Evolutionary conservation across 176 grass and related monocot species (phyloP), one percentile per base, ranked within the genome.

Genomic region (Aechmea fasciata): DNA sequence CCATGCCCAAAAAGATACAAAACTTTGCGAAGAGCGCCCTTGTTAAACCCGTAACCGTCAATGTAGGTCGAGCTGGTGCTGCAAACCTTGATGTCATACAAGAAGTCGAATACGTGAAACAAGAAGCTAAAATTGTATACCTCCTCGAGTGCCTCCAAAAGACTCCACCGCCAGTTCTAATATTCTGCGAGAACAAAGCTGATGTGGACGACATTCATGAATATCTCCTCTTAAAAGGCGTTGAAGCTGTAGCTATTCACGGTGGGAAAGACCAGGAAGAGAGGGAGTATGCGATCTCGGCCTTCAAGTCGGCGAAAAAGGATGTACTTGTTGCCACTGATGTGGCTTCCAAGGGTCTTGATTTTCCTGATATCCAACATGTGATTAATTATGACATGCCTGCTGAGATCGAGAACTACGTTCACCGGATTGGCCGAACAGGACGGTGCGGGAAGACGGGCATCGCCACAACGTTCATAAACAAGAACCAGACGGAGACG

Each of bases 371-470:
- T 54, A 97, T 97, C 48, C 86, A 93, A 63, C 94, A 97, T 74
- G 94, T 97, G 50, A 97, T 97, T 63, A 97, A 97, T 74, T 97
- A 93, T 0, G 94, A 97, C 62, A 97, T 90, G 94, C 94, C 89
- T 2, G 86, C 86, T 3, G 89, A 97, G 70, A 97, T 97, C 2
- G 94, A 97, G 69, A 92, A 97, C 69, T 97, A 90, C 26, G 94
- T 93, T 47, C 94, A 97, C 63, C 78, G 94, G 62, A 97, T 97
- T 29, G 94, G 94, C 62, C 89, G 94, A 83, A 99, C 89, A 1
- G 94, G 94, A 52, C 77, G 89, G 52, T 99, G 89, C 2, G 89
- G 94, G 23, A 99, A 93, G 75, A 99, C 87, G 29, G 94, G 89
- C 14, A 85, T 93, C 79, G 94, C 89, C 26, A 93, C 94, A 10